Base-by-base conservation (phyloP, 345 rosid genomes). In the Gossypium herbaceum region DNA sequence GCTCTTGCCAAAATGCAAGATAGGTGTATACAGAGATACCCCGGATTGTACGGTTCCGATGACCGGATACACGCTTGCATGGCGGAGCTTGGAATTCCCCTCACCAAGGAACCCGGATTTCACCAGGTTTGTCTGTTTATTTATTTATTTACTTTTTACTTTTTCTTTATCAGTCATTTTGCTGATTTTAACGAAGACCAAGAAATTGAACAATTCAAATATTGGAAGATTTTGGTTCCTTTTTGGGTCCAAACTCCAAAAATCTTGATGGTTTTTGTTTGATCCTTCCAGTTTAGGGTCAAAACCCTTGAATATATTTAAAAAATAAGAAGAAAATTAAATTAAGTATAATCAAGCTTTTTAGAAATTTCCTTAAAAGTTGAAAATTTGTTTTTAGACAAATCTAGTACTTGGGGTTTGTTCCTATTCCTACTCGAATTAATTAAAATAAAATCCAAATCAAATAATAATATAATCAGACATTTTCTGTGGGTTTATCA, bases 31-130 rank as follows among this genome's bases (percentile, higher is more conserved):
- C 76, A 81, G 43, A 84, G 88, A 55, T 90, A 93, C 56, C 85
- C 94, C 0, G 39, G 51, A 0, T 77, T 94, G 61, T 91, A 93
- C 62, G 97, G 97, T 7, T 88, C 94, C 0, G 98, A 91, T 76
- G 95, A 90, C 64, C 88, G 97, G 82, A 82, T 93, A 71, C 94
- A 90, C 56, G 98, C 95, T 68, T 93, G 98, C 77, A 83, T 90
- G 93, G 68, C 94, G 3, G 97, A 93, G 86, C 90, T 93, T 62
- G 95, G 97, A 15, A 94, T 93, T 68, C 91, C 98, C 17, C 88
- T 93, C 43, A 85, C 92, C 62, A 78, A 70, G 41, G 91, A 91
- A 78, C 77, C 72, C 6, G 98, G 98, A 1, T 90, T 93, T 81
- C 98, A 93, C 80, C 97, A 91, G 97, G 97, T 93, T 24, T 59